Evolutionary conservation across 1,284 basidiomycete genomes (phyloP), one percentile per base, ranked within the genome.

Genomic region (Veloboletus limbatus): DNA sequence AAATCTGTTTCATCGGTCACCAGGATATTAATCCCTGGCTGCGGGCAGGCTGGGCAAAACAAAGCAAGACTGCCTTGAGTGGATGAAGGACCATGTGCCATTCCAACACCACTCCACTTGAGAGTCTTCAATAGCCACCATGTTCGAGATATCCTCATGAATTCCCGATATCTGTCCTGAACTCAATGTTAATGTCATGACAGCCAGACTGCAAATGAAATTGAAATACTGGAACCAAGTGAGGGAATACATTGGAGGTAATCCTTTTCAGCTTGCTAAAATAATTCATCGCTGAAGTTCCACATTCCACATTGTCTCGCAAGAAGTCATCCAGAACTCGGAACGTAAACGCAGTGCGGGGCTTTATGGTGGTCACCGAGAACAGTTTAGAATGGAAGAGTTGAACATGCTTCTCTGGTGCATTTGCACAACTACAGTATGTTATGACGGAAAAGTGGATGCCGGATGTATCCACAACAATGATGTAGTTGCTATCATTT

Each of bases 301-400:
- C 24, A n/a, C 31, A 41, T 17, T 41, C 16, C 4, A 33, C 6
- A n/a, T 41, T 41, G 8, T 41, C 40, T 9, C 31, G 1, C 2
- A 41, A 5, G 3, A 41, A 41, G 17, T 41, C 40, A 33, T 41
- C 22, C 7, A 41, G 6, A 3, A 41, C 31, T 3, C 8, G 3
- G 4, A 41, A 33, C 5, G 40, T 40, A 4, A 40, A 40, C 2
- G 4, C 31, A 2, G 31, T 41, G 1, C 18, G 10, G 2, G 22
- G 22, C 1, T 18, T 1, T 0, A 8, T 13, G 0, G 8, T 10
- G 6, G 10, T 40, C 1, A 21, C 21, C 1, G 30, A 1, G 3
- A 32, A 40, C 6, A 40, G 21, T 4, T 18, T 13, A 8, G 40
- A 21, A 2, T 3, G 2, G 3, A 32, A 32, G 0, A 31, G 22